phyloP scores from a whole-genome alignment of 164 flowering plant species.

The Stephania japonica region DNA sequence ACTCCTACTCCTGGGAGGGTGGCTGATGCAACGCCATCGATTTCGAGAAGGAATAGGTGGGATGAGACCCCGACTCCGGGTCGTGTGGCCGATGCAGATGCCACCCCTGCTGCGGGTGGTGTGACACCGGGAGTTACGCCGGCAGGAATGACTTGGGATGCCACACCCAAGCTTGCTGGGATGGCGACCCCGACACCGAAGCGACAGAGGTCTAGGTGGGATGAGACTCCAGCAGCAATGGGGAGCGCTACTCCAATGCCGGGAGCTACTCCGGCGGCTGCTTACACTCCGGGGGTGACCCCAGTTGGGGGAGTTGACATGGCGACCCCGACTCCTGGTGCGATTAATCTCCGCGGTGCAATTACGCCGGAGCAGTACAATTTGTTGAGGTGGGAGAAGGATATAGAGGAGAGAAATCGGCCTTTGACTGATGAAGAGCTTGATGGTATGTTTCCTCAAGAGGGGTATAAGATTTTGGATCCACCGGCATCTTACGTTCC shows the following conservation, averaged over 20 bases:
- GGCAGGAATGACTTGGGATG: constrained; percentile 98
- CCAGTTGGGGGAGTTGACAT: constrained; percentile 87
- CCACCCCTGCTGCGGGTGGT: constrained; percentile 82
- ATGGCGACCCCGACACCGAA: constrained; percentile 94
- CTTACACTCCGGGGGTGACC: constrained; percentile 83
- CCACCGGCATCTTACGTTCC: constrained; percentile 95
- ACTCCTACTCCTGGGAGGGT: constrained; percentile 93
- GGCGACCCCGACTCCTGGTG: constrained; percentile 85
- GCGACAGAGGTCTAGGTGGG: constrained; percentile 95
- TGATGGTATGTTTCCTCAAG: constrained; percentile 89
- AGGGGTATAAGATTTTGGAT: constrained; percentile 88
- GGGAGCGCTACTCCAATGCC: constrained; percentile 88
- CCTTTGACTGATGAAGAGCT: constrained; percentile 98
- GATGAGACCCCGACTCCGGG: constrained; percentile 99
- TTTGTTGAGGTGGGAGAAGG: constrained; percentile 92
- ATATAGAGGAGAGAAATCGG: constrained; percentile 92
- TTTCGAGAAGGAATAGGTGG: constrained; percentile 81
- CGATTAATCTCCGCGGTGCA: constrained; percentile 56
- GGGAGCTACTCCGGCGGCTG: constrained; percentile 79
- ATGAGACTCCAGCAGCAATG: constrained; percentile 95
- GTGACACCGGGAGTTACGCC: constrained; percentile 96
- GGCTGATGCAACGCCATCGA: constrained; percentile 71
- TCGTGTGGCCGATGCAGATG: constrained; percentile 77
- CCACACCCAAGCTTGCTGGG: constrained; percentile 90
- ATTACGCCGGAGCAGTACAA: constrained; percentile 94